Evolutionary conservation across 257 asterid species (phyloP), one percentile per base, ranked within the genome.

Genomic region (Echites panduratus): DNA sequence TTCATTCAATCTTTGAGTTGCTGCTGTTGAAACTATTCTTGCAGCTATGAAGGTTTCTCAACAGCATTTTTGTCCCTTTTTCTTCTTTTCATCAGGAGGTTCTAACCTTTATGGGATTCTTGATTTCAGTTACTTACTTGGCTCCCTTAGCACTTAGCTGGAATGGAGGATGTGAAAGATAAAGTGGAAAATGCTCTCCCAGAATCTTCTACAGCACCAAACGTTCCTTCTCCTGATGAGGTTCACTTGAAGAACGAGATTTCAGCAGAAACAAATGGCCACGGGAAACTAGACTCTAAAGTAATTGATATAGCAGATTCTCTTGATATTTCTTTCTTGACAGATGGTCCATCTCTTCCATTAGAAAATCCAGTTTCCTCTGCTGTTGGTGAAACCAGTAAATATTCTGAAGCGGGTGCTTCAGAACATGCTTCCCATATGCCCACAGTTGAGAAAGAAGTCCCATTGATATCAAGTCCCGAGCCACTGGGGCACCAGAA

Each of bases 131-230:
- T 77, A 78, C 76, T 64, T 73, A 45, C 44, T 84, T 71, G 66
- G 80, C 62, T 29, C 26, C 35, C 58, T 7, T 70, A 59, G 79
- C 77, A 78, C 73, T 53, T 74, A 65, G 24, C 80, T 70, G 71
- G 79, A 76, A 94, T 94, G 99, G 96, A 85, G 81, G 93, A 81
- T 73, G 82, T 76, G 70, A 80, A 84, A 77, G 68, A 52, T 65
- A 58, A 63, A n/a, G 69, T 70, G 26, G 87, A 74, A 76, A 80
- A 77, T 78, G 73, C 83, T 75, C 78, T 82, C 66, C 65, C 81
- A 29, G 87, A 82, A 73, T 76, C 88, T 67, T 68, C 87, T 71
- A 79, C 75, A 43, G 70, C 77, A 40, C 81, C 89, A 43, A 77
- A 70, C 62, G 62, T 78, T 16, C 70, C 84, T 50, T 72, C 87